A percentile compares a stretch with the other conserved stretches of the same genome.
Conservation (phyloP, 768 basidiomycete genomes). For the Tulasnella sp. region DNA sequence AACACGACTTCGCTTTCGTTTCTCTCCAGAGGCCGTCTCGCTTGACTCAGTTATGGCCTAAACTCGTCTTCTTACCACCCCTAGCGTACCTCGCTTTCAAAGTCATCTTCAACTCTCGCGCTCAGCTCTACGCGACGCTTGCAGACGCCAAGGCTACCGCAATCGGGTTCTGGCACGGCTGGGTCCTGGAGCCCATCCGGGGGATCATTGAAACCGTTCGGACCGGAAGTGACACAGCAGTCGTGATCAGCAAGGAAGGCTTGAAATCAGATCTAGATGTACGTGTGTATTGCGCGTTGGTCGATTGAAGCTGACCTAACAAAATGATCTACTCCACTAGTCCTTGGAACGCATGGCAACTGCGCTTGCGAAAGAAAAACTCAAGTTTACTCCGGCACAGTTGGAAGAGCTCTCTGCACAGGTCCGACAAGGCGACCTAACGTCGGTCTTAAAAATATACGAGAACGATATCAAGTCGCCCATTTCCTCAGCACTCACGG, state of each 20-base stretch:
- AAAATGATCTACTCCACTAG: conserved; percentile 32
- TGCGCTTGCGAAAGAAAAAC: conserved; percentile 70
- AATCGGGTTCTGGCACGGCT: conserved; percentile 63
- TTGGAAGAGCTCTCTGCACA: conserved; percentile 54
- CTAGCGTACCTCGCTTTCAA: conserved; percentile 43
- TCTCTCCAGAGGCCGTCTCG: conserved; percentile 56
- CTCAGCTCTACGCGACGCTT: conserved; percentile 44
- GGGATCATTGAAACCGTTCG: conserved; percentile 77
- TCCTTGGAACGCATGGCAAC: conserved; percentile 89
- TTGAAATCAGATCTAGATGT: conserved; percentile 80
- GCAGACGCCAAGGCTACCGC: conserved; percentile 55
- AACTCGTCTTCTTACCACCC: conserved; percentile 65
- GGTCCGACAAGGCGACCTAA: conserved; percentile 72
- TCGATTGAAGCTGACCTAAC: neutral
- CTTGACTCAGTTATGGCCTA: conserved; percentile 70
- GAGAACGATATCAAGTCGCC: conserved; percentile 90
- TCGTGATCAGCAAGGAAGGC: conserved; percentile 68
- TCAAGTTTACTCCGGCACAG: conserved; percentile 52
- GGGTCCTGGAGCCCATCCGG: conserved; percentile 78
- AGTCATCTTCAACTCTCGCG: conserved; percentile 47
- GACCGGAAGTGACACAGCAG: conserved; percentile 60
- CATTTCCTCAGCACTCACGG: conserved; percentile 64
- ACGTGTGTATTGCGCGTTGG: conserved; percentile 22
- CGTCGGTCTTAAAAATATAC: conserved; percentile 75
- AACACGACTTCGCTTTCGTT: conserved; percentile 26